Evolutionary conservation across 1,284 basidiomycete species (phyloP), one percentile per base, ranked within the genome.

Genomic region (Boletus calvinii): DNA sequence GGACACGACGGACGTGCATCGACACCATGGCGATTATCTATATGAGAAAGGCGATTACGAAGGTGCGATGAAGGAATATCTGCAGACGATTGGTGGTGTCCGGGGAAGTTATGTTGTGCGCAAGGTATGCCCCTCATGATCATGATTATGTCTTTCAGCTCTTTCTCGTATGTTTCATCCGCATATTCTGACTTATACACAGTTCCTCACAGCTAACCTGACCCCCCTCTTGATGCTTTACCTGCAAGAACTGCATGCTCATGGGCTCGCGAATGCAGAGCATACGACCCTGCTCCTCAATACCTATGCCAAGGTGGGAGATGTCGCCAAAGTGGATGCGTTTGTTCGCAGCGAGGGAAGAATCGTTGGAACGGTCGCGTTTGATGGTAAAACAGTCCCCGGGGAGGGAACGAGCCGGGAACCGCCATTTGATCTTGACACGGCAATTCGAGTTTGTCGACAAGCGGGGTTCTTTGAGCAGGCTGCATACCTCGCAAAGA

Each of bases 381-480:
- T 62, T 18, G 65, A 60, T 31, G 53, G 53, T 0, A 64, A 60
- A 45, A 64, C 70, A 59, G 65, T 69, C 58, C 62, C 72, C 48
- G 65, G 71, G 17, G 71, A 68, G 3, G 65, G 67, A 15, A 41
- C 55, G 15, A 67, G 62, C 76, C 81, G 83, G 44, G 92, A 92
- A 62, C 79, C 96, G 1, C 94, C 94, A 0, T 99, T 99, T 63
- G 97, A 99, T 65, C 79, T 99, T 31, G 94, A 96, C 53, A 98
- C 96, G 0, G 97, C 94, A 0, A 98, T 99, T 56, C 81, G 93
- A 1, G 96, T 99, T 10, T 98, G 95, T 67, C 80, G 96, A 18
- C 96, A 98, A 69, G 96, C 94, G 0, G 93, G 94, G 0, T 99
- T 97, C 71, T 97, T 91, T 63, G 87, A 92, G 46, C 96, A 99